Conservation (phyloP, 768 basidiomycete genomes). For the Suillus tomentosus region DNA sequence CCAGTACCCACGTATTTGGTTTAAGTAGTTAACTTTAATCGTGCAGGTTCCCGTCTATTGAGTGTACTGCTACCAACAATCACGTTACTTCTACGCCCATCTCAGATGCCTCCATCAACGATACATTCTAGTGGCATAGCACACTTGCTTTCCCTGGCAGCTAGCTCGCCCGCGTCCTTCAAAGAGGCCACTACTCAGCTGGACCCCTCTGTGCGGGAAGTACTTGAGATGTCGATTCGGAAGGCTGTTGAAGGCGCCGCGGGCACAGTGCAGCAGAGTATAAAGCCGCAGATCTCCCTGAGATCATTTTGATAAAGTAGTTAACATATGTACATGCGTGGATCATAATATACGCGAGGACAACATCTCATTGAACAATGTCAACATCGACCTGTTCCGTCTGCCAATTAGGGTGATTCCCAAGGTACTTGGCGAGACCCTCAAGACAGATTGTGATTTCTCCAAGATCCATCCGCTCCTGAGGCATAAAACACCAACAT, state of each 20-base stretch:
- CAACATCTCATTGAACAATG: neutral
- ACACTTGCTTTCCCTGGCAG: constrained; percentile 73
- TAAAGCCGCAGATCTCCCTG: constrained; percentile 79
- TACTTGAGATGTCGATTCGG: constrained; percentile 77
- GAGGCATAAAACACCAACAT: constrained; percentile 48
- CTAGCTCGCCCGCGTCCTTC: constrained; percentile 72
- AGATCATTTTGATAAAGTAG: constrained; percentile 55
- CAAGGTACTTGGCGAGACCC: neutral
- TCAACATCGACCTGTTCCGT: neutral
- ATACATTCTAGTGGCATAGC: constrained; percentile 61
- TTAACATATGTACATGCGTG: neutral
- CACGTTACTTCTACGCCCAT: constrained; percentile 64
- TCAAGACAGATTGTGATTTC: constrained; percentile 1
- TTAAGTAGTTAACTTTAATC: constrained; percentile 17
- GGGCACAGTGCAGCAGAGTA: constrained; percentile 35
- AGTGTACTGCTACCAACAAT: constrained; percentile 77
- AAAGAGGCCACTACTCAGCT: constrained; percentile 80
- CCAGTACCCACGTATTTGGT: constrained; percentile 29
- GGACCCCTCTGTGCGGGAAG: constrained; percentile 54
- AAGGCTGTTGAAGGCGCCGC: constrained; percentile 62
- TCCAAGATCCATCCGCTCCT: constrained; percentile 35
- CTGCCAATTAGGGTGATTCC: neutral
- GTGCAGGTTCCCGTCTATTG: constrained; percentile 63
- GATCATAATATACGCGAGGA: neutral
- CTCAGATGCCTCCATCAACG: constrained; percentile 41